A percentile compares a stretch with the other conserved stretches of the same genome.
Conservation (phyloP, 768 basidiomycete species). For the Rhizopogon rudus region DNA sequence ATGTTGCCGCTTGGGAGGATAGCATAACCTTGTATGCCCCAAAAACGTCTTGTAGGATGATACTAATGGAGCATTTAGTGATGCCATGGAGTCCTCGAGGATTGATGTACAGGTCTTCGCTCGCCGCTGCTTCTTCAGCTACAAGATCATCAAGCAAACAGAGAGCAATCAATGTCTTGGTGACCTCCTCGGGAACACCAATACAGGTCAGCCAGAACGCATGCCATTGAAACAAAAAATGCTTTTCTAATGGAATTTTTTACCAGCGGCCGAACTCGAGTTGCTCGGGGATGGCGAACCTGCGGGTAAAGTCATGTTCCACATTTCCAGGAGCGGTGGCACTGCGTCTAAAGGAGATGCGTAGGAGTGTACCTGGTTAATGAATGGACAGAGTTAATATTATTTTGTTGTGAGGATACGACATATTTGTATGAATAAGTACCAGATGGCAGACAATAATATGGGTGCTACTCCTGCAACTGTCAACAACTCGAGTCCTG, state of each 20-base stretch:
- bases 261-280: conserved; percentile 24
- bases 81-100: conserved; percentile 26
- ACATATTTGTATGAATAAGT: not conserved
- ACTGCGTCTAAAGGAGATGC: conserved; percentile 1
- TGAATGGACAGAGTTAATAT: not conserved
- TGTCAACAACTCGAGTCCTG: not conserved
- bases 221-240: not conserved
- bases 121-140: conserved; percentile 26
- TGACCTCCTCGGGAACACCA: conserved; percentile 26
- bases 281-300: conserved; percentile 26
- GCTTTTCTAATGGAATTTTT: not conserved
- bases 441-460: too few relatives aligned
- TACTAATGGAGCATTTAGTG: conserved; percentile 7
- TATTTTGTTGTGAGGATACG: not conserved
- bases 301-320: conserved; percentile 24
- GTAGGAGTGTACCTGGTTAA: not conserved
- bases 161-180: conserved; percentile 28
- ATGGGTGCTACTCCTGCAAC: not conserved
- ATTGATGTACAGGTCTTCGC: conserved; percentile 30
- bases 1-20: conserved; percentile 24
- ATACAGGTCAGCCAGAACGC: conserved; percentile 16
- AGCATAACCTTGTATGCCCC: conserved; percentile 21
- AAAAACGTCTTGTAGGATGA: not conserved
- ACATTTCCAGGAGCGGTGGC: conserved; percentile 14
- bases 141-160: conserved; percentile 29